These are phyloP conservation scores for Rhododendron simsii DNA, from an alignment of 148 eudicot genomes.

Conservation along the genomic window DNA sequence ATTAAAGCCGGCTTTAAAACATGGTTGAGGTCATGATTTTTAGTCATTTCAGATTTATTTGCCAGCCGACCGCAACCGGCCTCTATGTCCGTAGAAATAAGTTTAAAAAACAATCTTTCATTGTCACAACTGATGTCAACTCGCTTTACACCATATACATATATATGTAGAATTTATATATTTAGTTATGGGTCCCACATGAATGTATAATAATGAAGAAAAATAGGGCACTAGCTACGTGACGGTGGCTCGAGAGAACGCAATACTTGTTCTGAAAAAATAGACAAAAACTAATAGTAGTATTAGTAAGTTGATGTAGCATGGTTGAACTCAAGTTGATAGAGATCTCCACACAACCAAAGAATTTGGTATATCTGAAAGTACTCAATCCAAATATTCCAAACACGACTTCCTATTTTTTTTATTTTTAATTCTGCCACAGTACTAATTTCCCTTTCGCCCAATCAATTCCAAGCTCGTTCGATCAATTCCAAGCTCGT, in stretches of 20 bases:
- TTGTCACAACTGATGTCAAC: background rate
- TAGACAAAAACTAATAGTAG: too few species aligned
- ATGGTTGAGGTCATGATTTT: background rate
- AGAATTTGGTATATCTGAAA: background rate
- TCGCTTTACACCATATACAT: background rate
- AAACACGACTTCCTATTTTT: background rate
- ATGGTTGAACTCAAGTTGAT: too few species aligned
- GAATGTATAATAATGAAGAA: too few species aligned
- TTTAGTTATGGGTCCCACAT: too few species aligned
- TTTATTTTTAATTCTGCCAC: background rate
- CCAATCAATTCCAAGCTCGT: too few species aligned
- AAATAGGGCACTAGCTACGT: too few species aligned
- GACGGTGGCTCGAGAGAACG: too few species aligned
- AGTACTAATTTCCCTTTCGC: background rate
- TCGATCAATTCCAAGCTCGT: too few species aligned
- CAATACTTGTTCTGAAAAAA: too few species aligned
- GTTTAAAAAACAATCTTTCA: background rate
- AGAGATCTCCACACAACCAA: too few species aligned
- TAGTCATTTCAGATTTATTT: background rate
- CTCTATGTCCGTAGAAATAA: background rate
- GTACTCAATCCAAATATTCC: background rate
- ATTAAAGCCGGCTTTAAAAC: background rate
- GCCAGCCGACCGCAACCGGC: constrained; percentile 27
- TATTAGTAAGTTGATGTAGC: too few species aligned
- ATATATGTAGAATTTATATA: too few species aligned